These are phyloP conservation scores for Mycena polygramma DNA, from an alignment of 768 basidiomycete genomes.

Conservation along the genomic window DNA sequence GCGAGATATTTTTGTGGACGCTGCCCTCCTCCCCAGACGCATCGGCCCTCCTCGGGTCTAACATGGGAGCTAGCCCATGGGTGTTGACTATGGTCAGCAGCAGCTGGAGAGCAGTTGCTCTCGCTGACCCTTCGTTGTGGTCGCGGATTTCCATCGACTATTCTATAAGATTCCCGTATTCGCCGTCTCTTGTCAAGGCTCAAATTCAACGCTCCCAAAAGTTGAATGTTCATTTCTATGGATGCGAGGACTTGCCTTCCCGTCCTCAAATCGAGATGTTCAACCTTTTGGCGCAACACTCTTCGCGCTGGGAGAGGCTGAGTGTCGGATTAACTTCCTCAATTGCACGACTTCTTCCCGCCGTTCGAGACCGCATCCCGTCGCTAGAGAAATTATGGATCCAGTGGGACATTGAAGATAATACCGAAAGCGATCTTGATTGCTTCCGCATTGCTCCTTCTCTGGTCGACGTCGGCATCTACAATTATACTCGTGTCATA, in stretches of 20 bases:
- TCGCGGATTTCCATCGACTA: too few relatives aligned
- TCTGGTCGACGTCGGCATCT: not conserved
- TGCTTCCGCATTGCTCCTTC: not conserved
- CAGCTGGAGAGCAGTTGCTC: too few relatives aligned
- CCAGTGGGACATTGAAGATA: not conserved
- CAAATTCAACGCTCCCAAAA: not conserved
- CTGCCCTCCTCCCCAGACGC: not conserved
- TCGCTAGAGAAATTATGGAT: not conserved
- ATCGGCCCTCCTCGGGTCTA: not conserved
- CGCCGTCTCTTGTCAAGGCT: too few relatives aligned
- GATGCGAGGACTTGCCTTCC: not conserved
- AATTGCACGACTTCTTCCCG: not conserved
- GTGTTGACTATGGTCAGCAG: too few relatives aligned
- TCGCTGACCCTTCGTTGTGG: too few relatives aligned
- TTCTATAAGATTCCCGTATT: too few relatives aligned
- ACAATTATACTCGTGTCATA: not conserved
- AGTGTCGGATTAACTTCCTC: not conserved
- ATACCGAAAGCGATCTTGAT: not conserved
- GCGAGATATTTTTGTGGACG: slow-evolving; percentile 21
- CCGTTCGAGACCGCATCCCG: not conserved
- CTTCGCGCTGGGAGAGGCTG: not conserved
- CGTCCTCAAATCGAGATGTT: not conserved
- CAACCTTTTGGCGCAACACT: not conserved
- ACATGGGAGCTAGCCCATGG: not conserved
- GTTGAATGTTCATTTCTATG: slow-evolving; percentile 6